Conservation (phyloP, 2,329 filamentous ascomycete species). For the Fusarium graminum region DNA sequence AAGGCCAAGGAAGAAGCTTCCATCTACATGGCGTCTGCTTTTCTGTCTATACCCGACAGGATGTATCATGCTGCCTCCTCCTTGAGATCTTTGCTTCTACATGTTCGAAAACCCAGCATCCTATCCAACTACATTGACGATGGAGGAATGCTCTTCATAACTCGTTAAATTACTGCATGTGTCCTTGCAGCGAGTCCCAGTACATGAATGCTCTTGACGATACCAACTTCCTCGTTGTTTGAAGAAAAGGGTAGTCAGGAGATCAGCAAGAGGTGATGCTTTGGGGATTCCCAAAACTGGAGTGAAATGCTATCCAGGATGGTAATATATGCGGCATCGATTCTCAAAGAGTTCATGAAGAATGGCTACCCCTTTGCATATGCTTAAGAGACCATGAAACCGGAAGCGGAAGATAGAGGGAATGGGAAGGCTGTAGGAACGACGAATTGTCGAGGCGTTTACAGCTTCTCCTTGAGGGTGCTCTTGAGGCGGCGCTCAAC, state of each 20-base stretch:
- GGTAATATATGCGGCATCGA: constrained; percentile 33
- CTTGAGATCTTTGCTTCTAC: constrained; percentile 35
- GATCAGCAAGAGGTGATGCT: constrained; percentile 17
- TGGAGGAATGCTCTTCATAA: constrained; percentile 43
- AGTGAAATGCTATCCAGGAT: constrained; percentile 31
- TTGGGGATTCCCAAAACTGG: constrained; percentile 19
- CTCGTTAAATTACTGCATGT: constrained; percentile 37
- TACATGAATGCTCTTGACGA: constrained; percentile 41
- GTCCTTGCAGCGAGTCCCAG: constrained; percentile 30
- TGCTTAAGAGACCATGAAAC: constrained; percentile 31
- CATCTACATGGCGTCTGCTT: constrained; percentile 46
- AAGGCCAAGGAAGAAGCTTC: constrained; percentile 42
- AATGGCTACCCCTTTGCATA: constrained; percentile 30
- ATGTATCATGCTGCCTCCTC: constrained; percentile 37
- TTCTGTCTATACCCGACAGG: constrained; percentile 25
- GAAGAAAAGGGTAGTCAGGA: constrained; percentile 11
- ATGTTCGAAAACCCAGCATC: constrained; percentile 39
- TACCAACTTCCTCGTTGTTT: constrained; percentile 18
- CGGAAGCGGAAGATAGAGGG: constrained; percentile 23
- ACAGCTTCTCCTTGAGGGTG: constrained; percentile 83
- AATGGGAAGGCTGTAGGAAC: constrained; percentile 12
- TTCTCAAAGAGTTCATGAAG: constrained; percentile 27
- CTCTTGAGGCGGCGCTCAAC: constrained; percentile 91
- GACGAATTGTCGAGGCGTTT: constrained; percentile 46
- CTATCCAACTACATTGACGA: constrained; percentile 37